Percentiles rank a stretch among this genome's conserved stretches.
phyloP scores from a whole-genome alignment of 805 yeast species.

The Candida fluviatilis region DNA sequence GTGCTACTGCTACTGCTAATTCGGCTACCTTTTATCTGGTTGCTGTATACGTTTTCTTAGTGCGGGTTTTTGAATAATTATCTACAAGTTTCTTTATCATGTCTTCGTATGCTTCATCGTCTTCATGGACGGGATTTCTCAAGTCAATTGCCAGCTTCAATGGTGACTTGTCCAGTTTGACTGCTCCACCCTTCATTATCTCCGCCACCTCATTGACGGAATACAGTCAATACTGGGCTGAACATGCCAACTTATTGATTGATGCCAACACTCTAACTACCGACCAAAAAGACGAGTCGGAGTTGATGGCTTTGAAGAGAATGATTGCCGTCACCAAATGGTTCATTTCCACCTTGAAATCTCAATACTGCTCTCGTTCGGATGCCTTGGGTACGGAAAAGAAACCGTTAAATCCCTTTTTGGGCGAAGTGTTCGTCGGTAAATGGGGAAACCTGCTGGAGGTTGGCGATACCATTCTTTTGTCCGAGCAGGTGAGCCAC shows the following conservation, averaged over 20 bases:
- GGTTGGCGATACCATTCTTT: constrained; percentile 70
- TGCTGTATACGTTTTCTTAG: no score
- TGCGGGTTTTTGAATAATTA: no score
- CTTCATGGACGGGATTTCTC: constrained; percentile 87
- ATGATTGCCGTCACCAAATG: constrained; percentile 81
- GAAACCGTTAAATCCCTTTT: constrained; percentile 93
- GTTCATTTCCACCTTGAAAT: constrained; percentile 87
- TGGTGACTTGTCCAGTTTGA: constrained; percentile 87
- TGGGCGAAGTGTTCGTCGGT: constrained; percentile 93
- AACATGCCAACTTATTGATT: constrained; percentile 78
- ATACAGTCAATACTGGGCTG: constrained; percentile 95
- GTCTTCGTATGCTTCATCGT: constrained; percentile 17
- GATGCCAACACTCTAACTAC: constrained; percentile 59
- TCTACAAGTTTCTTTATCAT: no score
- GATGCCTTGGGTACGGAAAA: constrained; percentile 94
- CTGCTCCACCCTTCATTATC: constrained; percentile 96
- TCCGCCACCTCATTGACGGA: constrained; percentile 87
- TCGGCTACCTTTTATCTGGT: no score
- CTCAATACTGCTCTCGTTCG: constrained; percentile 90
- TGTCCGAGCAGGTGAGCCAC: constrained; percentile 93
- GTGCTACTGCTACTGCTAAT: no score
- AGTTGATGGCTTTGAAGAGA: constrained; percentile 54
- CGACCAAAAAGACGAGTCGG: constrained; percentile 29
- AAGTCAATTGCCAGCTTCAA: constrained; percentile 89
- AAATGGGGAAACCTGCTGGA: constrained; percentile 64